These are phyloP conservation scores for Ottelia alismoides DNA, from an alignment of 106 monocot species.

Conservation along the genomic window DNA sequence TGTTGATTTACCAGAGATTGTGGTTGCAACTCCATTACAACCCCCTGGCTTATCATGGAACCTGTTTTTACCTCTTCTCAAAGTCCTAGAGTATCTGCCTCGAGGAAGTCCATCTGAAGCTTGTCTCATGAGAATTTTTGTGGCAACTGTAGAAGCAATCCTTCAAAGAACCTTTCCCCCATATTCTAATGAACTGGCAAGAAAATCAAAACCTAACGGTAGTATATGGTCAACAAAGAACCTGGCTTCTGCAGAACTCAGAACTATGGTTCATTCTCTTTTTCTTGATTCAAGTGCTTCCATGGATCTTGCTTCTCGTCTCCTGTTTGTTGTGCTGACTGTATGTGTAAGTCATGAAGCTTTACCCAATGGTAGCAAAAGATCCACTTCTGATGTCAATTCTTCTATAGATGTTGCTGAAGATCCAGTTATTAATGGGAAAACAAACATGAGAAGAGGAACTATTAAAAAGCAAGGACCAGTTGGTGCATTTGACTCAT, in stretches of 20 bases:
- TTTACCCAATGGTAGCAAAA: constrained; percentile 84
- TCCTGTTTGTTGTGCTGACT: constrained; percentile 87
- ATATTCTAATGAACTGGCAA: constrained; percentile 42
- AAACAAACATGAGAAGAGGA: constrained; percentile 21
- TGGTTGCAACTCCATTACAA: constrained; percentile 87
- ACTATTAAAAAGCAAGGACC: constrained; percentile 71
- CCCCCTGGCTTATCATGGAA: constrained; percentile 90
- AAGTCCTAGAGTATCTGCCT: constrained; percentile 89
- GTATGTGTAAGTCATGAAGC: constrained; percentile 92
- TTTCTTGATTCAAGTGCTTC: constrained; percentile 93
- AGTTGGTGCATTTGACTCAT: constrained; percentile 88
- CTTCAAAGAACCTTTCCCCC: constrained; percentile 71
- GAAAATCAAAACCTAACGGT: constrained; percentile 31
- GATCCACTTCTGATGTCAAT: constrained; percentile 42
- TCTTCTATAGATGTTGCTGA: constrained; percentile 26
- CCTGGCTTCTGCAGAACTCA: constrained; percentile 79
- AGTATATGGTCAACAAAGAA: constrained; percentile 65
- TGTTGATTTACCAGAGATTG: constrained; percentile 91
- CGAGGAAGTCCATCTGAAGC: constrained; percentile 96
- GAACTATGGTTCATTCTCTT: constrained; percentile 88
- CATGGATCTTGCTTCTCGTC: constrained; percentile 82
- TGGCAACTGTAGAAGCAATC: constrained; percentile 94
- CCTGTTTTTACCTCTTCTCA: constrained; percentile 75
- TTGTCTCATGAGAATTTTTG: constrained; percentile 98
- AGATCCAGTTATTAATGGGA: constrained; percentile 34